These are phyloP conservation scores for Lagenidium sp. DNA, from an alignment of 352 stramenopile genomes.

Conservation along the genomic window DNA sequence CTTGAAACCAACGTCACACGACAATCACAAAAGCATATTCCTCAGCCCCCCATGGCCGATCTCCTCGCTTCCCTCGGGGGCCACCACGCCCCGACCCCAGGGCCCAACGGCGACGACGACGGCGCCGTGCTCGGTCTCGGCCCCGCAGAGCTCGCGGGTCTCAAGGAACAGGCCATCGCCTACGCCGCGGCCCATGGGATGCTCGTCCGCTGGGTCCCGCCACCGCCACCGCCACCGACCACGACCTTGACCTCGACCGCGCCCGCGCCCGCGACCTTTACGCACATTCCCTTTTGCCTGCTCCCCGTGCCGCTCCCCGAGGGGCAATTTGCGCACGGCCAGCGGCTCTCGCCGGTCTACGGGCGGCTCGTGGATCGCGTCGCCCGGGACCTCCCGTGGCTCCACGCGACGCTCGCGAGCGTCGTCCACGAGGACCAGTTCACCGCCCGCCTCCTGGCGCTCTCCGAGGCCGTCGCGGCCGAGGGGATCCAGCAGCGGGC, in stretches of 20 bases:
- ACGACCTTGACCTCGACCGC: too few relatives aligned
- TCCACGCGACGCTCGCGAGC: slow-evolving; percentile 56
- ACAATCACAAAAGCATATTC: too few relatives aligned
- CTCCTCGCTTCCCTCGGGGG: slow-evolving; percentile 16
- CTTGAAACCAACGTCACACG: too few relatives aligned
- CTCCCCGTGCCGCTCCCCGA: slow-evolving; percentile 55
- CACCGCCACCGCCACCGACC: too few relatives aligned
- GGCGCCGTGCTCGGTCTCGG: slow-evolving; percentile 33
- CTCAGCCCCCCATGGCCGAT: slow-evolving; percentile 14
- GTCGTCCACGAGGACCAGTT: slow-evolving; percentile 85
- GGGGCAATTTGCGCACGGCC: slow-evolving; percentile 51
- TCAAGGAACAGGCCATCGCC: slow-evolving; percentile 67
- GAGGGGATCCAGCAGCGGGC: slow-evolving; percentile 72
- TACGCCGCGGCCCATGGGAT: slow-evolving; percentile 69
- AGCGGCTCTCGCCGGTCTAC: slow-evolving; percentile 64
- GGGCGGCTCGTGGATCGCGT: slow-evolving; percentile 70
- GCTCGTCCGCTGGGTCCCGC: slow-evolving; percentile 40
- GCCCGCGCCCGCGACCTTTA: slow-evolving; percentile 36
- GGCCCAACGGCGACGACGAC: slow-evolving; percentile 7
- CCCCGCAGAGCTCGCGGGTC: slow-evolving; percentile 23
- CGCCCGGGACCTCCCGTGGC: slow-evolving; percentile 72
- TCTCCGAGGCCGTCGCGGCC: slow-evolving; percentile 61
- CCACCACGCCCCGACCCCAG: slow-evolving; percentile 1
- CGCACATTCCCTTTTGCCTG: slow-evolving; percentile 70
- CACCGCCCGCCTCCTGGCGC: slow-evolving; percentile 64